Percentiles rank a stretch among this genome's conserved stretches.
Evolutionary conservation across 1,284 basidiomycete genomes (phyloP).

Genomic region (Fomitiporia mediterranea): DNA sequence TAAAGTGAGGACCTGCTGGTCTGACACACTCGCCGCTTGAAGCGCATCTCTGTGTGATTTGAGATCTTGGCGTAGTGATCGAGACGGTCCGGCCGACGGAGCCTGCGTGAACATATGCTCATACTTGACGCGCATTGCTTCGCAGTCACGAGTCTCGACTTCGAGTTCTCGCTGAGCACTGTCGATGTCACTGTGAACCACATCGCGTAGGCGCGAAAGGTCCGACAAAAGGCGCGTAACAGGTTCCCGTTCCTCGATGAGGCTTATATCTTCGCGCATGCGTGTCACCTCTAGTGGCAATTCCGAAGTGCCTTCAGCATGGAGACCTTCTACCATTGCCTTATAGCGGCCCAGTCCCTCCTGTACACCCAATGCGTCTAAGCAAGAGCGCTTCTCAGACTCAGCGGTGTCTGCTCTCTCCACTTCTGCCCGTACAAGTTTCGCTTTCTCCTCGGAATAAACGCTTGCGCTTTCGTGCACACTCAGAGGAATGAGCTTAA

Average conservation of each 20-base stretch:
- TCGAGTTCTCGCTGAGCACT: conserved; percentile 63
- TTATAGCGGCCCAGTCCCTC: conserved; percentile 73
- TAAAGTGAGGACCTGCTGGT: conserved; percentile 69
- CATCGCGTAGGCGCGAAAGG: conserved; percentile 59
- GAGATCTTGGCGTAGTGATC: conserved; percentile 72
- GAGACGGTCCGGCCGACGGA: conserved; percentile 75
- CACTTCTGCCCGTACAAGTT: conserved; percentile 85
- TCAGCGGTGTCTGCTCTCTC: conserved; percentile 86
- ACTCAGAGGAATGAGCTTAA: conserved; percentile 84
- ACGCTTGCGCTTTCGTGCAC: conserved; percentile 96
- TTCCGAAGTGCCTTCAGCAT: conserved; percentile 54
- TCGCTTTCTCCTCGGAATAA: conserved; percentile 99
- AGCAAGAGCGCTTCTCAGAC: conserved; percentile 70
- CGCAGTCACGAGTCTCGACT: conserved; percentile 76
- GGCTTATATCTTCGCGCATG: conserved; percentile 74
- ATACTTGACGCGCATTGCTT: conserved; percentile 81
- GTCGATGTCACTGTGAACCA: conserved; percentile 60
- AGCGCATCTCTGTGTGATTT: conserved; percentile 75
- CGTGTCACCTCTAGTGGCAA: conserved; percentile 70
- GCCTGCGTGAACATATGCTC: conserved; percentile 87
- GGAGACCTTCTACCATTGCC: conserved; percentile 70
- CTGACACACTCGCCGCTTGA: conserved; percentile 74
- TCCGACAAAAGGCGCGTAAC: conserved; percentile 62
- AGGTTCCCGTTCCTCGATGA: conserved; percentile 60
- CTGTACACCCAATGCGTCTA: conserved; percentile 84